phyloP scores from a whole-genome alignment of 805 yeast species.

The Candida ulmi region DNA sequence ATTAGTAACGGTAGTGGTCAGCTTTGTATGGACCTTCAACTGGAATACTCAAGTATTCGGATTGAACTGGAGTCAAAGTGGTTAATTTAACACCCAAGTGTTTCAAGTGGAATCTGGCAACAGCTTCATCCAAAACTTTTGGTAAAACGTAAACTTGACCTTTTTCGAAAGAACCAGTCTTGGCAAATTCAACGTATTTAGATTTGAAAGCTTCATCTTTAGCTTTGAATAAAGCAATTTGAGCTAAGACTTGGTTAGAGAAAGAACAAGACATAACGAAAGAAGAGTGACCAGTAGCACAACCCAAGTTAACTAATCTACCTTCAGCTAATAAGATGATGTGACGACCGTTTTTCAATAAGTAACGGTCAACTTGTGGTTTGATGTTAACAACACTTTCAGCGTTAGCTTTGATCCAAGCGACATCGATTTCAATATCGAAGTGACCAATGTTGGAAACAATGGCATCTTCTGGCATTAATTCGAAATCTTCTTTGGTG shows the following conservation, averaged over 20 bases:
- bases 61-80: slow-evolving; percentile 69
- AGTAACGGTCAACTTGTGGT: slow-evolving; percentile 98
- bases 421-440: slow-evolving; percentile 98
- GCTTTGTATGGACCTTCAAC: slow-evolving; percentile 96
- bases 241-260: slow-evolving; percentile 99
- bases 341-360: slow-evolving; percentile 86
- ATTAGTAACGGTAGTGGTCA: slow-evolving; percentile 96
- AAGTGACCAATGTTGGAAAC: slow-evolving; percentile 99
- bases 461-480: slow-evolving; percentile 98
- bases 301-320: slow-evolving; percentile 98
- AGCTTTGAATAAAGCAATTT: slow-evolving; percentile 94
- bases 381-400: slow-evolving; percentile 92
- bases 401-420: slow-evolving; percentile 96
- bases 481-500: slow-evolving; percentile 77
- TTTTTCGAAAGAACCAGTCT: slow-evolving; percentile 82
- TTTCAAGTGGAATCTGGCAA: slow-evolving; percentile 92
- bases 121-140: slow-evolving; percentile 97
- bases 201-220: slow-evolving; percentile 73
- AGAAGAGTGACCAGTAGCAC: slow-evolving; percentile 99
- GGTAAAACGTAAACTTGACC: slow-evolving; percentile 92
- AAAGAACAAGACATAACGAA: slow-evolving; percentile 99
- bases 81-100: slow-evolving; percentile 91
- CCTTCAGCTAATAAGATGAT: slow-evolving; percentile 96
- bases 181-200: slow-evolving; percentile 82
- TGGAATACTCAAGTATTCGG: slow-evolving; percentile 92